These are phyloP conservation scores for Rhexocercosporidium sp. DNA, from an alignment of 2,329 filamentous ascomycete species.

Conservation along the genomic window DNA sequence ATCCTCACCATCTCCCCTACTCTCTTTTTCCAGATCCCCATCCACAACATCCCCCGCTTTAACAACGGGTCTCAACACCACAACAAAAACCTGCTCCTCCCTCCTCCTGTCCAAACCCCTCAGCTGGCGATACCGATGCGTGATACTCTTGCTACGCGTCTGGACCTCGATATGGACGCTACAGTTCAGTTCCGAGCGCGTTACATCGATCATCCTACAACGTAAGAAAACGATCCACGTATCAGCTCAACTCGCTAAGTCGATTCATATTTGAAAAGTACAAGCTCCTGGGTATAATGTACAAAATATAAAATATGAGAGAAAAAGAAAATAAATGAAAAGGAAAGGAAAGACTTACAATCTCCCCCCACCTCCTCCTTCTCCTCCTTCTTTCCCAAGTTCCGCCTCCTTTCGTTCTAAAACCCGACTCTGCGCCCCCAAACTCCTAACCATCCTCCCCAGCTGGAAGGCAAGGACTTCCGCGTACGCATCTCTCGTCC, in stretches of 20 bases:
- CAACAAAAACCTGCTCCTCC: background rate
- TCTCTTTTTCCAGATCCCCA: no score
- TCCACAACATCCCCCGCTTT: background rate
- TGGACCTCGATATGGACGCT: background rate
- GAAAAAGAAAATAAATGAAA: background rate
- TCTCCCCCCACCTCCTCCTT: background rate
- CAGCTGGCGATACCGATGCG: background rate
- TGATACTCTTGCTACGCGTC: background rate
- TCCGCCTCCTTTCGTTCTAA: no score
- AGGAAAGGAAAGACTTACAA: background rate
- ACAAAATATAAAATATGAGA: no score
- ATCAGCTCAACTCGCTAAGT: no score
- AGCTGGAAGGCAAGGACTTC: background rate
- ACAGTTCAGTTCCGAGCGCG: background rate
- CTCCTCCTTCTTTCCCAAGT: background rate
- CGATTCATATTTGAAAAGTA: no score
- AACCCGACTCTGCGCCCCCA: background rate
- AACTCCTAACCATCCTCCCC: background rate
- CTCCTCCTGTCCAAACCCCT: no score
- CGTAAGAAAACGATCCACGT: no score
- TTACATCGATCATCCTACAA: background rate
- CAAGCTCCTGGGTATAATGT: no score
- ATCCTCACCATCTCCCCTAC: background rate
- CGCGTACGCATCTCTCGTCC: background rate
- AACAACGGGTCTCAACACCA: background rate